Base-by-base conservation (phyloP, 805 yeast genomes). In the Helenozyma baotianmanensis region DNA sequence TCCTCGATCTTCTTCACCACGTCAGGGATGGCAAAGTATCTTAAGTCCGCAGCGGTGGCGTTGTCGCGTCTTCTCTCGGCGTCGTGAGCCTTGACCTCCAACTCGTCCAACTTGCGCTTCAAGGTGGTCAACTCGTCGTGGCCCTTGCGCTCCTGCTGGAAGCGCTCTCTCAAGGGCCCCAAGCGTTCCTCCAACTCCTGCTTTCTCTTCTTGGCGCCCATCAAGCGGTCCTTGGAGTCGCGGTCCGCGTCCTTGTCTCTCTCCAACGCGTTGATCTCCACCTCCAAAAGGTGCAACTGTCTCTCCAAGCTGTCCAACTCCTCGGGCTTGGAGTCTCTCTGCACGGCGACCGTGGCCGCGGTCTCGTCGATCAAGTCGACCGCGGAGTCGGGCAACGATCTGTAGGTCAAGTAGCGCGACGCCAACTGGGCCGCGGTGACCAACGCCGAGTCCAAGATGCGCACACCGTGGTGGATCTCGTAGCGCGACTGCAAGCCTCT, bases 31-130 rank as follows among this genome's bases (percentile, higher is more conserved):
- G 97, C 98, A 70, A 87, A 92, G 70, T 89, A 92, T 60, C 96
- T 77, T 58, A 92, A 73, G 62, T 92, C 98, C 14, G 98, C 97
- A 33, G 94, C 95, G 9, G 96, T 74, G 5, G 82, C 90, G 21
- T 88, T 86, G 58, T 92, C 98, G 44, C 85, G 85, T 56, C 97
- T 82, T 73, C 98, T 86, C 60, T 90, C 97, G 15, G 98, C 98
- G 62, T 92, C 97, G 35, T 69, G 73, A 4, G 97, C 97, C 64
- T 92, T 92, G 56, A 76, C 79, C 55, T 87, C 95, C 51, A 92
- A 72, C 45, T 92, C 97, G 50, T 90, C 97, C 46, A 92, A 72
- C 60, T 83, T 86, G 64, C 87, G 78, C 70, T 90, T 89, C 32
- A 94, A 89, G 27, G 79, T 70, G 33, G 92, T 90, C 53, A 92